Conservation (phyloP, 2,329 filamentous ascomycete genomes). For the Pseudogymnoascus sp. region DNA sequence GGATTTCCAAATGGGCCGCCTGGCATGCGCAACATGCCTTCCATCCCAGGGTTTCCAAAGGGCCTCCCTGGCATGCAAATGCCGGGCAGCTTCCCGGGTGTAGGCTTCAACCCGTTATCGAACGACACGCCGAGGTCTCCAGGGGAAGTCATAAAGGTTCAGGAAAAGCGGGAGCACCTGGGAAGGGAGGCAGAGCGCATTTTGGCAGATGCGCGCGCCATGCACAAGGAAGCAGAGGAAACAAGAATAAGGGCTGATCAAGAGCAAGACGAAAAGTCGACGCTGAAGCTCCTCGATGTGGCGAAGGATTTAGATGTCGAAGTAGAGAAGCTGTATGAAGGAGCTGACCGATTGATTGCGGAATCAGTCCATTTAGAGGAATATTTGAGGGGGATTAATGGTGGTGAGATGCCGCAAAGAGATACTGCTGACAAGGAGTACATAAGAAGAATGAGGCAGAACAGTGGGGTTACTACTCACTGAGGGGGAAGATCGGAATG, state of each 20-base stretch:
- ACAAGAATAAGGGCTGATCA: not conserved
- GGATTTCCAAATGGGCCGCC: not conserved
- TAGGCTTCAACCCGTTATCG: not conserved
- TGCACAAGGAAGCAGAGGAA: slow-evolving; percentile 3
- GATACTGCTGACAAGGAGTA: slow-evolving; percentile 1
- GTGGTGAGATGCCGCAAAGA: not conserved
- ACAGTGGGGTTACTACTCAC: not conserved
- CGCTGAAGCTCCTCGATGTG: slow-evolving; percentile 3
- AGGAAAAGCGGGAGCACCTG: not conserved
- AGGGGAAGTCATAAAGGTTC: not conserved
- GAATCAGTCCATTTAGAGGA: not conserved
- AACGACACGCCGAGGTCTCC: not conserved
- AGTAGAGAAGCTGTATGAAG: slow-evolving; percentile 2
- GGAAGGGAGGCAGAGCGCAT: slow-evolving; percentile 2
- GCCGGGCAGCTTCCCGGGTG: not conserved
- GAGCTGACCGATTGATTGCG: not conserved
- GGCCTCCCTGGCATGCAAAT: not conserved
- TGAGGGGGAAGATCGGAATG: not conserved
- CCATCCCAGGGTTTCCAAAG: not conserved
- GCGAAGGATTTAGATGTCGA: not conserved
- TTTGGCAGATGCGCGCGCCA: not conserved
- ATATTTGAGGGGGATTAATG: not conserved
- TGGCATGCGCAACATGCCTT: not conserved
- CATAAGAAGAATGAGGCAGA: not conserved
- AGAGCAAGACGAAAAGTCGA: not conserved